phyloP scores from a whole-genome alignment of 257 asterid species.

The Linderniella brevidens region DNA sequence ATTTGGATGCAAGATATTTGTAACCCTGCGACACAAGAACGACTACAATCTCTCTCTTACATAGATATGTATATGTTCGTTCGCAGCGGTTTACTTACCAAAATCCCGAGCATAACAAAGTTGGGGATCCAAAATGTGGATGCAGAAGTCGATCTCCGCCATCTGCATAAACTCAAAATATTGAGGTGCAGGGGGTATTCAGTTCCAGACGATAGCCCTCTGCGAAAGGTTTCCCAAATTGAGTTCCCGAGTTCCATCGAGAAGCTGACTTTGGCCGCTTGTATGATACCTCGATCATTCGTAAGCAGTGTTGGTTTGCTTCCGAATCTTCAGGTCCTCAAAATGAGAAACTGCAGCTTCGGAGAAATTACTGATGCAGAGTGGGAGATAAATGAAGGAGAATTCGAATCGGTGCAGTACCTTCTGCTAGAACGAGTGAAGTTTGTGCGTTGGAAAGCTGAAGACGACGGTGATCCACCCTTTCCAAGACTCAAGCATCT shows the following conservation, averaged over 20 bases:
- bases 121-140: conserved; percentile 10
- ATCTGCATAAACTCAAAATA: conserved; percentile 11
- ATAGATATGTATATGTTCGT: neutral
- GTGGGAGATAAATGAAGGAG: neutral
- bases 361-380: neutral
- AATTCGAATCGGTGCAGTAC: neutral
- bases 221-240: neutral
- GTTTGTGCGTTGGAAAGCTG: neutral
- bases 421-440: neutral
- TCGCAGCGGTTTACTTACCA: conserved; percentile 8
- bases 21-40: conserved; percentile 6
- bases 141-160: conserved; percentile 8
- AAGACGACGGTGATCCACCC: neutral
- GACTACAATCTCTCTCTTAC: conserved; percentile 9
- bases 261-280: neutral
- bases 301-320: neutral
- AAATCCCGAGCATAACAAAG: conserved; percentile 13
- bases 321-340: neutral
- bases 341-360: neutral
- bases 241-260: neutral
- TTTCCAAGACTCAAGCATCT: conserved; percentile 1
- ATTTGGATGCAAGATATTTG: too few species aligned
- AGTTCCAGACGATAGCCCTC: neutral
- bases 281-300: neutral
- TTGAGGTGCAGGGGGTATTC: conserved; percentile 4